Evolutionary conservation across 140 eudicot species (phyloP), one percentile per base, ranked within the genome.

Genomic region (Ambrosia hybrid): DNA sequence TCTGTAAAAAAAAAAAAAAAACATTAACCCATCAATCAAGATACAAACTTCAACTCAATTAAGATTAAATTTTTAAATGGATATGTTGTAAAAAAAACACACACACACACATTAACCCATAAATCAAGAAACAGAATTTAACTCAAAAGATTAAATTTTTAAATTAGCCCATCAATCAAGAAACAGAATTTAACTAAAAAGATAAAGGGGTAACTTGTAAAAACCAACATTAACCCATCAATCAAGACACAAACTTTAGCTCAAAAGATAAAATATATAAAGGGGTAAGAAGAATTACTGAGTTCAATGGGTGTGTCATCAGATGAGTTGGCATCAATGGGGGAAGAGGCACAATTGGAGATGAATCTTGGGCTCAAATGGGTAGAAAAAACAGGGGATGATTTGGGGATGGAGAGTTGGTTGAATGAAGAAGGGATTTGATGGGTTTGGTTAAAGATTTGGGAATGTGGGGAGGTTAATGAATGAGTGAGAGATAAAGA

Each of bases 261-360:
- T 43, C 11, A 43, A 43, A 43, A 43, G 48, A 43, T 43, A 1
- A 33, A 58, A 59, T 15, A 7, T 13, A 1, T 15, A 41, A 4
- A 38, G 43, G 17, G 5, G 9, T 6, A 57, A 10, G 10, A 12
- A 37, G 41, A 10, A 13, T 49, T 73, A 92, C 98, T 85, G 78
- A 85, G 78, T 85, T 92, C 98, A 75, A 92, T 92, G 3, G 96
- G 98, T 79, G 80, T 74, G 51, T 89, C 86, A 13, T 81, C 83
- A 15, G 62, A 67, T 26, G 83, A 14, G 55, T 34, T 68, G 43
- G 21, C 45, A 51, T 79, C 85, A 51, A 8, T 72, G 6, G 61
- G 83, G 65, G 75, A 6, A 10, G 88, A 46, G 46, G 86, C 63
- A 72, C 87, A 91, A 59, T 78, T 82, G 60, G 83, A 68, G 62